Evolutionary conservation across 2,329 filamentous ascomycete species (phyloP).

Genomic region (Fusarium devonianum): DNA sequence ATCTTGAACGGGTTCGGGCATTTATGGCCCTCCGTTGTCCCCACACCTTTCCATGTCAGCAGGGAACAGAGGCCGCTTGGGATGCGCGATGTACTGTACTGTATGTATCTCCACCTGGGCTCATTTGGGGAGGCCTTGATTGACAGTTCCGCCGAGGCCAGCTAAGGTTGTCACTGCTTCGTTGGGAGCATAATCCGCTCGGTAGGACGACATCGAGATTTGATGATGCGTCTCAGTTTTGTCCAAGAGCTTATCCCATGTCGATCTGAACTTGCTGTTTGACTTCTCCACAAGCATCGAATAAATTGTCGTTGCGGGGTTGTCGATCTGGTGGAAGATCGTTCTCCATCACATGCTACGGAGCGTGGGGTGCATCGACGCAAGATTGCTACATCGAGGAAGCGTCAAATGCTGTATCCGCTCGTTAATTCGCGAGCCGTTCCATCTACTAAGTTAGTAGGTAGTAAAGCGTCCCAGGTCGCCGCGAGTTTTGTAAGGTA

Average conservation of each 20-base stretch:
- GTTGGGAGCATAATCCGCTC: not conserved
- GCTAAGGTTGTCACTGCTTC: constrained; percentile 3
- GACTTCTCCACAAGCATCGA: too few relatives aligned
- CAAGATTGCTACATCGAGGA: constrained; percentile 17
- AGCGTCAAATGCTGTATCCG: constrained; percentile 3
- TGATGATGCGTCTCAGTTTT: not conserved
- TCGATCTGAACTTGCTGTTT: constrained; percentile 4
- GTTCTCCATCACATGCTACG: constrained; percentile 27
- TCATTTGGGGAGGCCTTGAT: constrained; percentile 11
- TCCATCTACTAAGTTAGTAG: not conserved
- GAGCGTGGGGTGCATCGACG: constrained; percentile 33
- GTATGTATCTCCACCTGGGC: not conserved
- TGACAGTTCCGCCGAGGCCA: not conserved
- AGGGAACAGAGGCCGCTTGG: not conserved
- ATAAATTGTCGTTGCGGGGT: constrained; percentile 34
- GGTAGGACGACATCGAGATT: not conserved
- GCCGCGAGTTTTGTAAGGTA: too few relatives aligned
- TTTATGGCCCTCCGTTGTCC: constrained; percentile 2
- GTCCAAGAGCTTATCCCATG: not conserved
- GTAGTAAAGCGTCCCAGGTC: too few relatives aligned
- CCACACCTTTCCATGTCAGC: constrained; percentile 5
- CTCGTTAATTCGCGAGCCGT: not conserved
- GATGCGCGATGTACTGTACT: not conserved
- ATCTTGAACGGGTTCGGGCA: not conserved
- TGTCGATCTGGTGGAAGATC: constrained; percentile 38